phyloP scores from a whole-genome alignment of 192 early-diverging fungal genomes.

The Gonapodya sp. region DNA sequence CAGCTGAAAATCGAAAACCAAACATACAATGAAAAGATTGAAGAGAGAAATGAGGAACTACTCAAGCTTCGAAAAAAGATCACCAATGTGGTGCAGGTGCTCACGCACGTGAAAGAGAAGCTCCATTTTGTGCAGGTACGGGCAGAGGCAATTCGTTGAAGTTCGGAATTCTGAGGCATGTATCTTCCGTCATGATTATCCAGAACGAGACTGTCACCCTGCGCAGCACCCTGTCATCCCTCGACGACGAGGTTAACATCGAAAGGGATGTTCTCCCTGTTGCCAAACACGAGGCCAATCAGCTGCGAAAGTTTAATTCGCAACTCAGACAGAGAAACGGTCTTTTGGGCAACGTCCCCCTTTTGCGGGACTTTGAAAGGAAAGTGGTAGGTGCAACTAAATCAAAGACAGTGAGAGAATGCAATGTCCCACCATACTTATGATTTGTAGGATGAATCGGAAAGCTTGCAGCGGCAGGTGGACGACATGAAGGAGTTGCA shows the following conservation, averaged over 20 bases:
- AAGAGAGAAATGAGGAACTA: constrained; percentile 52
- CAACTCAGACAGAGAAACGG: constrained; percentile 38
- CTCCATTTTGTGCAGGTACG: constrained; percentile 43
- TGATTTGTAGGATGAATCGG: constrained; percentile 9
- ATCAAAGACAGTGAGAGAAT: neutral
- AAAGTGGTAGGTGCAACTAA: constrained; percentile 29
- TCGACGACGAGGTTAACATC: constrained; percentile 36
- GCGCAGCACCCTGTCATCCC: constrained; percentile 18
- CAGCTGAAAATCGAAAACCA: constrained; percentile 58
- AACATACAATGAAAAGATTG: constrained; percentile 58
- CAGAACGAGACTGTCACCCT: constrained; percentile 27
- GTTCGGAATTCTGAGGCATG: neutral
- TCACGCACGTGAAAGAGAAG: constrained; percentile 57
- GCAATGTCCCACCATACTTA: neutral
- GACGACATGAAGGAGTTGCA: constrained; percentile 8
- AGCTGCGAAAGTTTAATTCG: constrained; percentile 26
- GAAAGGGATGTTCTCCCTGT: constrained; percentile 35
- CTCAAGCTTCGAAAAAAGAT: constrained; percentile 53
- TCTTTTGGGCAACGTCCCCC: constrained; percentile 34
- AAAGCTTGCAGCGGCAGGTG: constrained; percentile 6
- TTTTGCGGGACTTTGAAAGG: constrained; percentile 43
- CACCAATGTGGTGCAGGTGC: constrained; percentile 49
- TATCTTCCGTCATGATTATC: neutral
- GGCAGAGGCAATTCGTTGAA: neutral
- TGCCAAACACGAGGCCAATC: constrained; percentile 32